A percentile compares a stretch with the other conserved stretches of the same genome.
Evolutionary conservation across 23 red algal species (phyloP).

Genomic region (Gracilaria domingensis): DNA sequence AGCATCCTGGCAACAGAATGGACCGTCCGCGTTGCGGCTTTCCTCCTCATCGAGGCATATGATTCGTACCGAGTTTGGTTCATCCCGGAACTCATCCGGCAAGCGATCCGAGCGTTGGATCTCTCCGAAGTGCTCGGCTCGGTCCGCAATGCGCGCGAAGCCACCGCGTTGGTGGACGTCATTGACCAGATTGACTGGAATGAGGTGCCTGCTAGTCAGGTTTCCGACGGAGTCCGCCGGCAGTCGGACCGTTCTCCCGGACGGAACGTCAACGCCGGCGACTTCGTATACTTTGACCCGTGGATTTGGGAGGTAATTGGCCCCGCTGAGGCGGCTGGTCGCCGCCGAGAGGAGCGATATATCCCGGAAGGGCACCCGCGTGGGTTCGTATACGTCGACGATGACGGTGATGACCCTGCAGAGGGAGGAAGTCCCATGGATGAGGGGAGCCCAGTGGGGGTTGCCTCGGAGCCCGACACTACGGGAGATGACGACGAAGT

Average conservation of each 20-base stretch:
- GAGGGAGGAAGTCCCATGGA: too few relatives aligned
- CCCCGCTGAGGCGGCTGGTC: not conserved
- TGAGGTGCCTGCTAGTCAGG: not conserved
- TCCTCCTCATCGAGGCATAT: conserved; percentile 4
- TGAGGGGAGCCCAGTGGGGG: too few relatives aligned
- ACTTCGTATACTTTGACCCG: conserved; percentile 8
- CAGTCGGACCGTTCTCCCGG: not conserved
- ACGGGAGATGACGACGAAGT: too few relatives aligned
- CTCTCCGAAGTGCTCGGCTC: not conserved
- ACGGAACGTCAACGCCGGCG: not conserved
- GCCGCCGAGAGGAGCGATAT: not conserved
- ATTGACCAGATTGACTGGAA: conserved; percentile 26
- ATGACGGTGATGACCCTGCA: not conserved
- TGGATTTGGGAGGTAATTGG: not conserved
- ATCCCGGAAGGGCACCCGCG: not conserved
- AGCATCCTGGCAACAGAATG: conserved; percentile 7
- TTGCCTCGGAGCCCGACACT: too few relatives aligned
- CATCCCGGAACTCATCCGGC: not conserved
- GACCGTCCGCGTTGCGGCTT: conserved; percentile 6
- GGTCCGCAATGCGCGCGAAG: not conserved
- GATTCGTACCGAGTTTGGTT: conserved; percentile 10
- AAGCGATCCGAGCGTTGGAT: not conserved
- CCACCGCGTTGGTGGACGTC: not conserved
- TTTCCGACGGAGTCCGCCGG: not conserved
- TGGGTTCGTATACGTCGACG: not conserved